A percentile compares a stretch with the other conserved stretches of the same genome.
These are phyloP conservation scores for Polygonum aviculare DNA, from an alignment of 148 eudicot genomes.

Conservation along the genomic window DNA sequence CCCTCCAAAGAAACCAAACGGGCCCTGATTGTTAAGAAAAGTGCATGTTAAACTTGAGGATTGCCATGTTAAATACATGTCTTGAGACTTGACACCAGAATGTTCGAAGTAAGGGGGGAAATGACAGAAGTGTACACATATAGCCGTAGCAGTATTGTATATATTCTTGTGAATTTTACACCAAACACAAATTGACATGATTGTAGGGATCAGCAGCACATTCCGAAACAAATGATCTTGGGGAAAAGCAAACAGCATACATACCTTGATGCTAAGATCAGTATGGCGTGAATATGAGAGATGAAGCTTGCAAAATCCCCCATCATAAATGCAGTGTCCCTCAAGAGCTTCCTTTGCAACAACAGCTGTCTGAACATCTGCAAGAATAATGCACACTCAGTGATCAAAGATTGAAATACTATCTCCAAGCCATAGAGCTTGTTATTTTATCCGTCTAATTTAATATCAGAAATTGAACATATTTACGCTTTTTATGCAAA, in stretches of 20 bases:
- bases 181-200: not conserved
- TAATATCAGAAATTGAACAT: too few species aligned
- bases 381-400: not conserved
- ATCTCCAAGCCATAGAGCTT: too few species aligned
- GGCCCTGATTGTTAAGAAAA: too few species aligned
- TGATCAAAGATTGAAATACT: not conserved
- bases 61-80: too few species aligned
- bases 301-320: constrained; percentile 98
- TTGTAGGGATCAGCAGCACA: not conserved
- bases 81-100: too few species aligned
- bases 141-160: too few species aligned
- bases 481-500: too few species aligned
- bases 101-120: too few species aligned
- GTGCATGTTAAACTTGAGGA: too few species aligned
- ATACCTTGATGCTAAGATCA: constrained; percentile 91
- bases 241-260: not conserved
- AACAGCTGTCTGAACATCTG: constrained; percentile 64
- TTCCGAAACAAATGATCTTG: not conserved
- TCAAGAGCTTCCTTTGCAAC: constrained; percentile 69
- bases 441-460: too few species aligned
- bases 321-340: constrained; percentile 94
- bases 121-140: too few species aligned
- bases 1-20: too few species aligned
- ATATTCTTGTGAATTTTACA: not conserved
- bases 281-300: constrained; percentile 94